A percentile compares a stretch with the other conserved stretches of the same genome.
Conservation (phyloP, 225 moss, liverwort and hornwort species). For the Anthoceros angustus region DNA sequence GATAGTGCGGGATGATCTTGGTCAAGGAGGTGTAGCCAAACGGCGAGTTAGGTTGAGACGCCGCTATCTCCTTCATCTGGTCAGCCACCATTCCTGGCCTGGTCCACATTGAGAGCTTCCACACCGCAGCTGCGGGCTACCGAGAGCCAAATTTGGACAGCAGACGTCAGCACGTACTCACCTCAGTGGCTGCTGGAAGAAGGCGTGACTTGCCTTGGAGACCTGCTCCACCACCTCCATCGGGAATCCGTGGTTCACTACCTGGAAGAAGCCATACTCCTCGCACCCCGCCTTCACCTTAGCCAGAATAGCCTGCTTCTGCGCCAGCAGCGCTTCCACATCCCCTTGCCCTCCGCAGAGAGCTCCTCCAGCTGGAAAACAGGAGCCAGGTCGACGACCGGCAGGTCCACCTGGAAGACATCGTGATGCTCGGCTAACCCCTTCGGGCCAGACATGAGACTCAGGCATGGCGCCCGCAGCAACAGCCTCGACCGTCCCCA, state of each 20-base stretch:
- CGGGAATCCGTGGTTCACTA: neutral
- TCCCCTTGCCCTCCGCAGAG: neutral
- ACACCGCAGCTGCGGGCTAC: too few relatives aligned
- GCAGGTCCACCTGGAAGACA: neutral
- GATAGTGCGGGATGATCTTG: neutral
- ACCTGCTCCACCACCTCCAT: neutral
- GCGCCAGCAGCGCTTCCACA: neutral
- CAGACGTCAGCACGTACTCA: neutral
- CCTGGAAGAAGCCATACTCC: slow-evolving; percentile 5
- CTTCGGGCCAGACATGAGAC: neutral
- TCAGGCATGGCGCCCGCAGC: neutral
- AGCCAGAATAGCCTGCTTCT: neutral
- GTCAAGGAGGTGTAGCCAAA: neutral
- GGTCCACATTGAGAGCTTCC: neutral
- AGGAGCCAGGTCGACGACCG: neutral
- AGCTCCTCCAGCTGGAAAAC: neutral
- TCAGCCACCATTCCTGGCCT: neutral
- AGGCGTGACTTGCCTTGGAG: neutral
- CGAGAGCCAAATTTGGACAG: neutral
- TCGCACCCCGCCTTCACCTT: neutral
- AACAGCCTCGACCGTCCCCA: neutral
- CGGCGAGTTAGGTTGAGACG: neutral
- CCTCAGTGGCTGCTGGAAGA: neutral
- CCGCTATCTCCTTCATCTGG: neutral
- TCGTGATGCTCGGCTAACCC: neutral